These are phyloP conservation scores for Fistulifera pelliculosa DNA, from an alignment of 108 stramenopile genomes.

Conservation along the genomic window DNA sequence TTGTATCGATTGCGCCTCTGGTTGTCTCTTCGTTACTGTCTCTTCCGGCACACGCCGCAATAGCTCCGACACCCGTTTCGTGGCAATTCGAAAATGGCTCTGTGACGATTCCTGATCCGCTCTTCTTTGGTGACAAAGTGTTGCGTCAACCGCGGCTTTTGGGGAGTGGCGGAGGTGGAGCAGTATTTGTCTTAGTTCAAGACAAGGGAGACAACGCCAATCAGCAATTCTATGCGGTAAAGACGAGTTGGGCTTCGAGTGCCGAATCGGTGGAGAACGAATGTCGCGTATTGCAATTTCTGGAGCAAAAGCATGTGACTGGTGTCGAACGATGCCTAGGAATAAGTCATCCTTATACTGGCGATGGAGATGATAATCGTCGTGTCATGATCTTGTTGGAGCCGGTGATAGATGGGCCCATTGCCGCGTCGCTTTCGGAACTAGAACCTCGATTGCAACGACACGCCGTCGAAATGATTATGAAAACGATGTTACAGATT, in stretches of 20 bases:
- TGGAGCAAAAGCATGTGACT: constrained; percentile 26
- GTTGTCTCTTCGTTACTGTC: no score
- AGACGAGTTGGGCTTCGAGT: constrained; percentile 61
- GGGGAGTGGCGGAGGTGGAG: constrained; percentile 30
- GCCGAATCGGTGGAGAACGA: constrained; percentile 46
- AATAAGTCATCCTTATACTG: constrained; percentile 16
- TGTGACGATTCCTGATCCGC: no score
- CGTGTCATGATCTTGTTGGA: constrained; percentile 47
- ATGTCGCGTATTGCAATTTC: constrained; percentile 34
- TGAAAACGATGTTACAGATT: constrained; percentile 49
- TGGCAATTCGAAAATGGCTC: no score
- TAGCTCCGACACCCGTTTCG: no score
- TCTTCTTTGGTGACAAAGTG: no score
- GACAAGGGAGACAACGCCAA: no score
- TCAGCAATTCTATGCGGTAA: constrained; percentile 20
- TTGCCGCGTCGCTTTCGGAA: background rate
- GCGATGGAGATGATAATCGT: constrained; percentile 16
- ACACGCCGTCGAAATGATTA: constrained; percentile 25
- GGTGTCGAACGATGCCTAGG: constrained; percentile 49
- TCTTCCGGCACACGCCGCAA: no score
- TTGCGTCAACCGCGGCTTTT: constrained; percentile 19
- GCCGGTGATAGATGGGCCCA: constrained; percentile 20
- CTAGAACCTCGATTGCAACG: background rate
- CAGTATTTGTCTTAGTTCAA: constrained; percentile 18
- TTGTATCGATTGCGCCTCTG: no score